Percentiles rank a stretch among this genome's conserved stretches.
Evolutionary conservation across 805 yeast species (phyloP).

Genomic region (Candida pseudofarinosa): DNA sequence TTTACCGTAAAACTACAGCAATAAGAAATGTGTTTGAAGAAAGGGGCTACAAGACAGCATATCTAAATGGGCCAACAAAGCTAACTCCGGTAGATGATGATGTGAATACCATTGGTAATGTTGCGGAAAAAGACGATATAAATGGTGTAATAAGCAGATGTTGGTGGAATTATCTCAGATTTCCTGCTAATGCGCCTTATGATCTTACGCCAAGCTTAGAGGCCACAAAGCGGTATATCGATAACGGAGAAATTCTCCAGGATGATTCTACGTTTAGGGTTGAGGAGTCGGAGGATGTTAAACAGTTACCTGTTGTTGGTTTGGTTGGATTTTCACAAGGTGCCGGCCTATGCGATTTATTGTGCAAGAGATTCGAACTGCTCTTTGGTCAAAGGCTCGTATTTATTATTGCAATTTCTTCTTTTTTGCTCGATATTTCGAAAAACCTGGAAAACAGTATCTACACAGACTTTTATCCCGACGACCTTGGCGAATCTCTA

Average conservation of each 20-base stretch:
- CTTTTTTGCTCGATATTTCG: slow-evolving; percentile 39
- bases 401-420: slow-evolving; percentile 75
- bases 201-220: slow-evolving; percentile 51
- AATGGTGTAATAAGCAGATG: slow-evolving; percentile 42
- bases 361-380: slow-evolving; percentile 56
- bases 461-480: slow-evolving; percentile 20
- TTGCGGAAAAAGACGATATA: slow-evolving; percentile 41
- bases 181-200: slow-evolving; percentile 32
- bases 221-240: slow-evolving; percentile 46
- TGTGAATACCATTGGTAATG: slow-evolving; percentile 73
- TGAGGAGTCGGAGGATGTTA: slow-evolving; percentile 19
- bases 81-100: slow-evolving; percentile 65
- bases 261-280: slow-evolving; percentile 23
- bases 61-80: slow-evolving; percentile 72
- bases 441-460: slow-evolving; percentile 20
- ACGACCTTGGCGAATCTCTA: slow-evolving; percentile 17
- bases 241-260: slow-evolving; percentile 47
- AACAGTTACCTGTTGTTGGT: slow-evolving; percentile 68
- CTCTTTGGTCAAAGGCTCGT: slow-evolving; percentile 51
- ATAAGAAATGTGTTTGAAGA: slow-evolving; percentile 70
- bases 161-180: slow-evolving; percentile 64
- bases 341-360: slow-evolving; percentile 76
- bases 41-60: slow-evolving; percentile 65
- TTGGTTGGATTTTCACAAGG: slow-evolving; percentile 93
- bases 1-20: slow-evolving; percentile 87